phyloP scores from a whole-genome alignment of 352 stramenopile species.

The Thalassiosira ordinaria region DNA sequence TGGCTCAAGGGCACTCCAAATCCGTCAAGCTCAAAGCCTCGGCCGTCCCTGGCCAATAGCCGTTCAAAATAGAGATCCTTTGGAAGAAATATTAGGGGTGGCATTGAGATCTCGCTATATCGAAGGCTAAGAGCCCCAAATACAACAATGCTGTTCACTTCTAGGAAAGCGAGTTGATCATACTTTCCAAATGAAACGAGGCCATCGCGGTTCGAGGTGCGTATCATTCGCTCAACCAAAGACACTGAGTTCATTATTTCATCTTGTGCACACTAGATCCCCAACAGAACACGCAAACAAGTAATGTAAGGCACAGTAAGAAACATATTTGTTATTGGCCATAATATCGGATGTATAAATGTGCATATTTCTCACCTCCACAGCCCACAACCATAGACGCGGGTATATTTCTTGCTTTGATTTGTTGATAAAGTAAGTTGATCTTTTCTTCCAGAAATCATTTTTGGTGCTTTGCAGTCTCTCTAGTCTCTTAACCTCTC shows the following conservation, averaged over 20 bases:
- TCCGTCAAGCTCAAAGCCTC: constrained; percentile 12
- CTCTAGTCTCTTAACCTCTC: too few relatives aligned
- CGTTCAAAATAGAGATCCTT: constrained; percentile 12
- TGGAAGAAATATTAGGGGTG: constrained; percentile 22
- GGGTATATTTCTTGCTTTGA: constrained; percentile 25
- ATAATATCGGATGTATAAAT: too few relatives aligned
- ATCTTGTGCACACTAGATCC: too few relatives aligned
- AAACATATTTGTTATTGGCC: too few relatives aligned
- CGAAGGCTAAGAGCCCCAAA: constrained; percentile 40
- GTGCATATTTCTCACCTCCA: too few relatives aligned
- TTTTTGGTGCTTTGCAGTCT: too few relatives aligned
- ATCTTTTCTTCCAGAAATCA: constrained; percentile 20
- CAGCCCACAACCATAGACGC: constrained; percentile 41
- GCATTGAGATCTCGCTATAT: constrained; percentile 29
- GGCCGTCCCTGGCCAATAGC: constrained; percentile 10
- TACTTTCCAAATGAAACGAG: constrained; percentile 12
- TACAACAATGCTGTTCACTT: constrained; percentile 25
- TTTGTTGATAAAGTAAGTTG: constrained; percentile 30
- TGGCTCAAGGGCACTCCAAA: constrained; percentile 42
- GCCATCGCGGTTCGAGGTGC: constrained; percentile 26
- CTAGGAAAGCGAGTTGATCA: constrained; percentile 32
- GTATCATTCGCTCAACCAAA: constrained; percentile 34
- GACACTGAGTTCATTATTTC: constrained; percentile 30
- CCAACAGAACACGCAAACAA: too few relatives aligned
- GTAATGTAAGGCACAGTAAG: too few relatives aligned